Base-by-base conservation (phyloP, 345 rosid species). In the Mercurialis annua region DNA sequence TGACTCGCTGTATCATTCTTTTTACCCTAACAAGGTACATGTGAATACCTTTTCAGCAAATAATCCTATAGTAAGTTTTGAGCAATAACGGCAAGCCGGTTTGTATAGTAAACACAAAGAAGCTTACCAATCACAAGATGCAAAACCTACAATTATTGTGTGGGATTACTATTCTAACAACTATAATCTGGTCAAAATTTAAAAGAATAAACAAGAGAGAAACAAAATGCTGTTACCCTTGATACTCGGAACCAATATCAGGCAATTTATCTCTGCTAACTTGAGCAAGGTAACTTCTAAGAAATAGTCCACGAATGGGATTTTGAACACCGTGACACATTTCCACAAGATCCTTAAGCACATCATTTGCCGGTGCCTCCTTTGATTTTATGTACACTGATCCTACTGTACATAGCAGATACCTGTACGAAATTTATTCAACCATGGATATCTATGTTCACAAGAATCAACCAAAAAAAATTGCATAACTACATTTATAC, bases 311-410 rank as follows among this genome's bases (percentile, higher is more conserved):
- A n/a, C 97, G 96, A 40, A 91, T 71, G 48, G 99, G 99, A 85
- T 94, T 80, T 82, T 94, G 99, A 82, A 94, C 87, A 47, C 92
- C 98, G 43, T 89, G 97, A 60, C 99, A 94, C 99, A 94, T 94
- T 77, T 94, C 99, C 59, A 88, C 99, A 40, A 94, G 97, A 85
- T 91, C 99, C 80, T 89, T 88, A 55, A 94, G 97, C 65, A 88
- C 87, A 72, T 94, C 99, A 80, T 85, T 94, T 16, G 98, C 90
- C 48, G 98, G 96, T 62, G 96, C 96, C 82, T 91, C 99, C 80
- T 94, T 91, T 38, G 99, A 85, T 80, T 82, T 94, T 54, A 94
- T 88, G 69, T 89, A 94, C 29, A 94, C 99, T 5, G 98, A 94
- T 74, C 99, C 99, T 44, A 93, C 96, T 1, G 99, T 94, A 71